Conservation (phyloP, 2,329 filamentous ascomycete species). For the Colletotrichum viniferum region DNA sequence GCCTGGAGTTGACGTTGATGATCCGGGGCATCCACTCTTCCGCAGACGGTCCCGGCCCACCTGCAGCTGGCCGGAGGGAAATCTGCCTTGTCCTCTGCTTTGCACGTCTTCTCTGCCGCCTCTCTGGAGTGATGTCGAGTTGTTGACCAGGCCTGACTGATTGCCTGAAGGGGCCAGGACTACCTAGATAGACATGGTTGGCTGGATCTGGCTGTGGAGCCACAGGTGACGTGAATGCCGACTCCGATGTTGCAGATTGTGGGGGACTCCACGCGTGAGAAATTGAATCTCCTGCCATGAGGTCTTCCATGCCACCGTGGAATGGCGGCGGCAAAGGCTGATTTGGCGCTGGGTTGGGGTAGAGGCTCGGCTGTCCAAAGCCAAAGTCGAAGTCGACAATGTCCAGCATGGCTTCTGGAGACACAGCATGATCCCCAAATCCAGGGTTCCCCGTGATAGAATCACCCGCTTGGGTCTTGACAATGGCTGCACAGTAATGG, state of each 20-base stretch:
- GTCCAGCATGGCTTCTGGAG: constrained; percentile 32
- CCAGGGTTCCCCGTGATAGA: background rate
- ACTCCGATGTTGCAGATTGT: constrained; percentile 12
- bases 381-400: constrained; percentile 39
- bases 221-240: constrained; percentile 11
- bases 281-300: constrained; percentile 16
- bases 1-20: constrained; percentile 39
- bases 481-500: constrained; percentile 12
- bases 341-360: constrained; percentile 13
- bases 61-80: constrained; percentile 25
- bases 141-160: background rate
- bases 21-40: constrained; percentile 44
- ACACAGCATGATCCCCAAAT: constrained; percentile 30
- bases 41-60: constrained; percentile 23
- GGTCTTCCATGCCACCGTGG: constrained; percentile 4
- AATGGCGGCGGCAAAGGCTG: constrained; percentile 33
- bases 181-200: constrained; percentile 1
- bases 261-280: constrained; percentile 13
- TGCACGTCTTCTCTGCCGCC: constrained; percentile 14
- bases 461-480: constrained; percentile 7
- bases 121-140: background rate
- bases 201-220: background rate
- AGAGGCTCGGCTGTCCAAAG: constrained; percentile 37
- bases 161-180: background rate
- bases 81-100: constrained; percentile 36